Evolutionary conservation across 75 land plant species (phyloP), one percentile per base, ranked within the genome.

Genomic region (Picea sitchensis): DNA sequence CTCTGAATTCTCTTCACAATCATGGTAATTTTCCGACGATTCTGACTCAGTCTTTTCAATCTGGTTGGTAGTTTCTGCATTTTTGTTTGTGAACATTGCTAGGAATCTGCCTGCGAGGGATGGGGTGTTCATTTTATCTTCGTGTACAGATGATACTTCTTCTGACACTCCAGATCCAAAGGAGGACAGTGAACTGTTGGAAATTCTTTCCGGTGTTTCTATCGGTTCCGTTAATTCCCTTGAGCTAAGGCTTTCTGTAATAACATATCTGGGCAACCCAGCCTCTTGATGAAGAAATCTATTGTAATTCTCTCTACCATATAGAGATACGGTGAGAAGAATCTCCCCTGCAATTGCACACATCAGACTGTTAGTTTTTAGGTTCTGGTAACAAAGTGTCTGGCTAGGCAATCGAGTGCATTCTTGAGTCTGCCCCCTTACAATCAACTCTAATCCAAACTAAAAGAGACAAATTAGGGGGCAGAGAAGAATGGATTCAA

Each of bases 311-410:
- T 82, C 82, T 81, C 79, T 82, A 23, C 82, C 83, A 71, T 65
- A 86, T 58, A 93, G 81, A 69, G 75, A 84, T 32, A 93, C 73
- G 58, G 73, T 74, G 7, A 93, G 85, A 73, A 78, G 82, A 82
- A 93, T 90, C 79, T 93, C 95, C 73, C 95, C 95, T 93, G 86
- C 81, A 82, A 32, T 73, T 2, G 32, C 76, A 69, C 69, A 41
- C 56, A 51, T 51, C 56, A 51, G 13, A 9, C 12, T 51, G 56
- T 51, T 51, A 51, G 56, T 51, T 51, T 51, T 51, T 9, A 9
- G 0, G 56, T 9, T 1, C 56, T 51, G 56, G 56, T 9, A 51
- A 51, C 1, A 1, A 51, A 9, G 51, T 51, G 11, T 51, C 12
- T 51, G 56, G 11, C 56, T 51, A 9, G 56, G 56, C 11, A 51